Evolutionary conservation across 495 filamentous ascomycete species (phyloP).

Genomic region (Penicillium simplicissimum): DNA sequence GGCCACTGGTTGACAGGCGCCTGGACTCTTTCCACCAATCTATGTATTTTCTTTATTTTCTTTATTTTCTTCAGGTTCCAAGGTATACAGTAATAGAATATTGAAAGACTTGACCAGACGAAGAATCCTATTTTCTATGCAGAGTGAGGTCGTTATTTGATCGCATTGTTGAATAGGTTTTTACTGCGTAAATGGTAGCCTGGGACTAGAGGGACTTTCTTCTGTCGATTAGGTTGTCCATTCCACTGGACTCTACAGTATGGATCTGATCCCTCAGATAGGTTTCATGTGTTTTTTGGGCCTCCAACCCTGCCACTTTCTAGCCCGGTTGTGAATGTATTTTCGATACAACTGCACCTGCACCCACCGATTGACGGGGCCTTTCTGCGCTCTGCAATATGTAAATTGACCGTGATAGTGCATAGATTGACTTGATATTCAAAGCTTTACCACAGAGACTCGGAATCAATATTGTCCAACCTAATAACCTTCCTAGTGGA

Average conservation of each 20-base stretch:
- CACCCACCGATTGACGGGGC: neutral
- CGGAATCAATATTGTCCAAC: too few relatives aligned
- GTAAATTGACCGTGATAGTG: neutral
- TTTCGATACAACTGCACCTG: slow-evolving; percentile 2
- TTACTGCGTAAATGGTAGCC: neutral
- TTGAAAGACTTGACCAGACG: neutral
- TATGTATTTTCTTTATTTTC: too few relatives aligned
- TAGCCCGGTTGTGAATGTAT: slow-evolving; percentile 3
- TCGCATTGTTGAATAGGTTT: neutral
- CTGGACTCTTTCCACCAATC: neutral
- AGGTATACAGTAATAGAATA: too few relatives aligned
- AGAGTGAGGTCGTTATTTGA: neutral
- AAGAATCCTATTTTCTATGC: neutral
- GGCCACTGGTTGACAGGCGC: slow-evolving; percentile 5
- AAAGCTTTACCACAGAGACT: too few relatives aligned
- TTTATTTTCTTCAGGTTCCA: too few relatives aligned
- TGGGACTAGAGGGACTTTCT: too few relatives aligned
- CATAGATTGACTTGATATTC: too few relatives aligned
- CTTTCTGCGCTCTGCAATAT: neutral
- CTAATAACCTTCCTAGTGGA: too few relatives aligned
- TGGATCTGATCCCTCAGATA: neutral
- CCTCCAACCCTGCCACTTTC: neutral
- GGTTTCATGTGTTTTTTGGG: neutral
- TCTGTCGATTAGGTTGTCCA: too few relatives aligned
- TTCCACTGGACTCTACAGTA: too few relatives aligned